A percentile compares a stretch with the other conserved stretches of the same genome.
Conservation (phyloP, 2,329 filamentous ascomycete species). For the Tricladium varicosporioides region DNA sequence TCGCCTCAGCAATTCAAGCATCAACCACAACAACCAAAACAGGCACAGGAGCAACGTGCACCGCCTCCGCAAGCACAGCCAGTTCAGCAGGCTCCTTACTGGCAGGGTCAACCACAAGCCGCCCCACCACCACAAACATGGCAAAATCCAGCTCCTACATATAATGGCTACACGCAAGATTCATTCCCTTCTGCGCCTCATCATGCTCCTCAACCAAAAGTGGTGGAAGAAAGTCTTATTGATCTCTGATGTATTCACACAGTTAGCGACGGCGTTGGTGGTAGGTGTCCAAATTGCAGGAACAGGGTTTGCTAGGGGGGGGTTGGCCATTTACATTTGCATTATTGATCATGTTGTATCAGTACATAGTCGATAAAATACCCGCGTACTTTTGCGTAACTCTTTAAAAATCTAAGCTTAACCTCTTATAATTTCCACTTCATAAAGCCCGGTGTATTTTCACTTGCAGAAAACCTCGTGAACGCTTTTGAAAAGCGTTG, state of each 20-base stretch:
- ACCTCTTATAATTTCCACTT: no score
- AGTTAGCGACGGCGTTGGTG: conserved; percentile 37
- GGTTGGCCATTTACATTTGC: background rate
- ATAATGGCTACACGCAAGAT: conserved; percentile 54
- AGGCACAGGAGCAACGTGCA: conserved; percentile 29
- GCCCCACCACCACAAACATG: conserved; percentile 42
- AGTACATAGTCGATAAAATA: background rate
- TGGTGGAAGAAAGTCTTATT: conserved; percentile 75
- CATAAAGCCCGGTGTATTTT: no score
- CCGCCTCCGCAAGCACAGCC: conserved; percentile 22
- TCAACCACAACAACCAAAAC: conserved; percentile 24
- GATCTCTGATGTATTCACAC: conserved; percentile 69
- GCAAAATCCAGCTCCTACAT: conserved; percentile 36
- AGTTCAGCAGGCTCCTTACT: conserved; percentile 44
- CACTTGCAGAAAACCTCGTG: no score
- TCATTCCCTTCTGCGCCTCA: conserved; percentile 65
- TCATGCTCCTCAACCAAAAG: conserved; percentile 52
- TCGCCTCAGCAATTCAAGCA: conserved; percentile 25
- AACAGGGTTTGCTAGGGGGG: background rate
- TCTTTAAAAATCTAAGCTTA: background rate
- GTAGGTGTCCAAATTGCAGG: background rate
- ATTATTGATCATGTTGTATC: background rate
- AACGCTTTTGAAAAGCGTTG: no score
- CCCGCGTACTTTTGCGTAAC: conserved; percentile 34
- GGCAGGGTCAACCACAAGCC: conserved; percentile 45